Evolutionary conservation across 495 filamentous ascomycete genomes (phyloP).

Genomic region (Daldinia loculata): DNA sequence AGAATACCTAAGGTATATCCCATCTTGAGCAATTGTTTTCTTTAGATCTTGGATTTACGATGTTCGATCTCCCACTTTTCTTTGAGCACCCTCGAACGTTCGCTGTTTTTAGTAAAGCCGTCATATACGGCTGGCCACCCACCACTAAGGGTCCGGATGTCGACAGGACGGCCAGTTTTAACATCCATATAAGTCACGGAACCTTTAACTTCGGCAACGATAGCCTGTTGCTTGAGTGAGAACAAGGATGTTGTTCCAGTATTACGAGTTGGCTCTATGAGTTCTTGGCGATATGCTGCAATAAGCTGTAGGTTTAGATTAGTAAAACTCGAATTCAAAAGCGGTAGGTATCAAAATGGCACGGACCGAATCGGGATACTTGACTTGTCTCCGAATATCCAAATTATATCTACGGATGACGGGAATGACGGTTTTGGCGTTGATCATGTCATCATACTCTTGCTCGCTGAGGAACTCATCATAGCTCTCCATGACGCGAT

Average conservation of each 20-base stretch:
- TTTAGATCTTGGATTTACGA: neutral
- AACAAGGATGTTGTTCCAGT: constrained; percentile 41
- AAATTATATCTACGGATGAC: constrained; percentile 42
- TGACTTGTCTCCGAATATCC: constrained; percentile 41
- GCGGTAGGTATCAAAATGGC: neutral
- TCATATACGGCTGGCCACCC: neutral
- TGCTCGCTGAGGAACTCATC: constrained; percentile 42
- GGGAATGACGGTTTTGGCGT: constrained; percentile 37
- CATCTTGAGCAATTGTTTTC: no score
- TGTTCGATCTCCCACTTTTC: neutral
- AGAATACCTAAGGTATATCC: no score
- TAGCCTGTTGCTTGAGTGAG: constrained; percentile 47
- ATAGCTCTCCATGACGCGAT: constrained; percentile 50
- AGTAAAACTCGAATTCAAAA: neutral
- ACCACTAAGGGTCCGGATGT: neutral
- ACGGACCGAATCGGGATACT: constrained; percentile 50
- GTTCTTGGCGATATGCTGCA: constrained; percentile 42
- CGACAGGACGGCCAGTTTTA: neutral
- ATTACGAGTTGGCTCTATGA: constrained; percentile 45
- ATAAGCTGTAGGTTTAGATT: constrained; percentile 36
- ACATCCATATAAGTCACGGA: constrained; percentile 11
- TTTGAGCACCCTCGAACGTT: neutral
- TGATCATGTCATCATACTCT: constrained; percentile 47
- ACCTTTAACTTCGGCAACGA: constrained; percentile 45
- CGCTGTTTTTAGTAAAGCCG: neutral